Conservation (phyloP, 1,284 basidiomycete genomes). For the Takashimella tepidaria region DNA sequence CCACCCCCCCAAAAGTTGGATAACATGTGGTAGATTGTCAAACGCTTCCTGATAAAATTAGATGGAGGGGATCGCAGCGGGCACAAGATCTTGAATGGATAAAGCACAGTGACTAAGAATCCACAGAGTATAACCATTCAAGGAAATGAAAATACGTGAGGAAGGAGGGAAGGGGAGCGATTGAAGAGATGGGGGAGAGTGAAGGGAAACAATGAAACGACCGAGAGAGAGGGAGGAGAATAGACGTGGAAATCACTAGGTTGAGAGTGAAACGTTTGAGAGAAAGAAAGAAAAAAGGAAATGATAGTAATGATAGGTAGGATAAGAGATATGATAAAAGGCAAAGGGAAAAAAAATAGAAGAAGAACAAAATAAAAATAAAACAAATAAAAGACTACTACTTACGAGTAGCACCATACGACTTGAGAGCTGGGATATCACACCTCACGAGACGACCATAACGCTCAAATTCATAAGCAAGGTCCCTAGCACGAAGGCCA, state of each 20-base stretch:
- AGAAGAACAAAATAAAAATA: background rate
- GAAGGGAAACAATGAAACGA: background rate
- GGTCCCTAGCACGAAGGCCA: conserved; percentile 68
- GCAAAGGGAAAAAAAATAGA: background rate
- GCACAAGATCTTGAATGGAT: background rate
- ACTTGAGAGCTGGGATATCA: conserved; percentile 70
- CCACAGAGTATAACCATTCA: background rate
- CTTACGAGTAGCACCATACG: conserved; percentile 42
- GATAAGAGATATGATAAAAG: background rate
- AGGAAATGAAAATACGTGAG: background rate
- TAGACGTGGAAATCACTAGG: background rate
- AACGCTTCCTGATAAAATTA: no score
- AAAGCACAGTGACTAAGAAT: background rate
- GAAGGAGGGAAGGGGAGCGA: background rate
- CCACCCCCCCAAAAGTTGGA: no score
- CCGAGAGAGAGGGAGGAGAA: background rate
- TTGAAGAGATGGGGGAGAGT: background rate
- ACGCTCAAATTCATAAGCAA: conserved; percentile 83
- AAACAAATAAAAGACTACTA: conserved; percentile 7
- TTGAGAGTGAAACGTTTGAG: no score
- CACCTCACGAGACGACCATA: conserved; percentile 59
- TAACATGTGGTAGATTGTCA: no score
- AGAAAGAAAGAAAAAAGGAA: background rate
- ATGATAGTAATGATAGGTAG: background rate
- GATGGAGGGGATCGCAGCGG: background rate